A percentile compares a stretch with the other conserved stretches of the same genome.
phyloP scores from a whole-genome alignment of 2,329 filamentous ascomycete species.

The Cryphonectria parasitica region DNA sequence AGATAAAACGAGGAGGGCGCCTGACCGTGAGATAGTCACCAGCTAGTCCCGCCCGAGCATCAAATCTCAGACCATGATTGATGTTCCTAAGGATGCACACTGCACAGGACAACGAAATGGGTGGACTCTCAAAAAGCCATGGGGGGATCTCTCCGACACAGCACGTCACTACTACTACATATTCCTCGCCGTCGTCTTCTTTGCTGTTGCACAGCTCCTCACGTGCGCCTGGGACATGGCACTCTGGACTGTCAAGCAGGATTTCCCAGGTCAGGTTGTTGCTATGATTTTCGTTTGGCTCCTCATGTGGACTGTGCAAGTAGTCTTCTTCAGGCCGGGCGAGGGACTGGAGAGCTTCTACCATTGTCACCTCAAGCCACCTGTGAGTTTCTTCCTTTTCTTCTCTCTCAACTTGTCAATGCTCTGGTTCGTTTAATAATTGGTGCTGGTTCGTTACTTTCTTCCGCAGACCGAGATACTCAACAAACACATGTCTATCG shows the following conservation, averaged over 20 bases:
- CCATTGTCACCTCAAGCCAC: slow-evolving; percentile 30
- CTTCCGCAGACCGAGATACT: slow-evolving; percentile 50
- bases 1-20: not conserved
- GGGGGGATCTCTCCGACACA: slow-evolving; percentile 3
- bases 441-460: slow-evolving; percentile 11
- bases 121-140: not conserved
- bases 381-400: slow-evolving; percentile 31
- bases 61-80: slow-evolving; percentile 17
- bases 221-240: slow-evolving; percentile 48
- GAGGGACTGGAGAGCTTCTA: slow-evolving; percentile 37
- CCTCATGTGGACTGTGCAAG: slow-evolving; percentile 38
- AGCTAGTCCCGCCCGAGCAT: not conserved
- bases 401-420: no score
- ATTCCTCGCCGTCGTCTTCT: slow-evolving; percentile 42
- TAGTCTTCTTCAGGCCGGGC: slow-evolving; percentile 25
- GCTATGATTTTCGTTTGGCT: slow-evolving; percentile 50
- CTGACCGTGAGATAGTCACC: not conserved
- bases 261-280: slow-evolving; percentile 53
- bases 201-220: slow-evolving; percentile 48
- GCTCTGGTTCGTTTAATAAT: not conserved
- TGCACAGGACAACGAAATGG: not conserved
- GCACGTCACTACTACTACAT: slow-evolving; percentile 18
- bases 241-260: slow-evolving; percentile 39
- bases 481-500: slow-evolving; percentile 55
- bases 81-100: not conserved